Conservation (phyloP, 2,329 filamentous ascomycete species). For the Monosporascus sp. region DNA sequence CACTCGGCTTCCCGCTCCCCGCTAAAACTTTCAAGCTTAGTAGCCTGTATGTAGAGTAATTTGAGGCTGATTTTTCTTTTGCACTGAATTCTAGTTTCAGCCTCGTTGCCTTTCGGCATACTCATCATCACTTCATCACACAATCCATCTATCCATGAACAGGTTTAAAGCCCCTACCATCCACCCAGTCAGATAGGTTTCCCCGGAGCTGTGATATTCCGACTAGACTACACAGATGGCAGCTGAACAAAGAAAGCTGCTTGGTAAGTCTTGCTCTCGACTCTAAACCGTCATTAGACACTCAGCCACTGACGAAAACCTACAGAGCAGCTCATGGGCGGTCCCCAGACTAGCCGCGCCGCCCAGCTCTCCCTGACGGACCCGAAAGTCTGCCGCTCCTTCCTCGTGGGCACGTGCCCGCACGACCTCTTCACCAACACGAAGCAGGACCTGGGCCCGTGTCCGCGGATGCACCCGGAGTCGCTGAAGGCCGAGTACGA, state of each 20-base stretch:
- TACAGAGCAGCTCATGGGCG: conserved; percentile 86
- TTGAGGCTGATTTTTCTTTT: neutral
- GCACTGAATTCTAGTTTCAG: conserved; percentile 9
- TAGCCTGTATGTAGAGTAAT: neutral
- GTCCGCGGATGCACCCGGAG: conserved; percentile 84
- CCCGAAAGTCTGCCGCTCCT: conserved; percentile 90
- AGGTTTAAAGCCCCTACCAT: too few relatives aligned
- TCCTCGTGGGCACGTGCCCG: conserved; percentile 87
- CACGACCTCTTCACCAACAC: conserved; percentile 99
- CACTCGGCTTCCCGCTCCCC: conserved; percentile 6
- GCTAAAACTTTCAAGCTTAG: conserved; percentile 12
- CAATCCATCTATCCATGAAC: neutral
- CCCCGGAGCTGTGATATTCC: too few relatives aligned
- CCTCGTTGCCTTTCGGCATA: conserved; percentile 11
- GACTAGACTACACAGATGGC: conserved; percentile 56
- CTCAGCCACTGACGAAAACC: neutral
- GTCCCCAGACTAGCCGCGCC: conserved; percentile 66
- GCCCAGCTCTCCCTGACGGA: conserved; percentile 85
- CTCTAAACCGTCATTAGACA: neutral
- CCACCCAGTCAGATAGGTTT: neutral
- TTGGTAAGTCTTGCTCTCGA: conserved; percentile 50
- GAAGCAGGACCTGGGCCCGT: conserved; percentile 91
- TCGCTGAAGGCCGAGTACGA: conserved; percentile 87
- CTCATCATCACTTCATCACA: neutral
- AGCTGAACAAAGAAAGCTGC: conserved; percentile 95